These are phyloP conservation scores for Leccinum disarticulatum DNA, from an alignment of 768 basidiomycete species.

Conservation along the genomic window DNA sequence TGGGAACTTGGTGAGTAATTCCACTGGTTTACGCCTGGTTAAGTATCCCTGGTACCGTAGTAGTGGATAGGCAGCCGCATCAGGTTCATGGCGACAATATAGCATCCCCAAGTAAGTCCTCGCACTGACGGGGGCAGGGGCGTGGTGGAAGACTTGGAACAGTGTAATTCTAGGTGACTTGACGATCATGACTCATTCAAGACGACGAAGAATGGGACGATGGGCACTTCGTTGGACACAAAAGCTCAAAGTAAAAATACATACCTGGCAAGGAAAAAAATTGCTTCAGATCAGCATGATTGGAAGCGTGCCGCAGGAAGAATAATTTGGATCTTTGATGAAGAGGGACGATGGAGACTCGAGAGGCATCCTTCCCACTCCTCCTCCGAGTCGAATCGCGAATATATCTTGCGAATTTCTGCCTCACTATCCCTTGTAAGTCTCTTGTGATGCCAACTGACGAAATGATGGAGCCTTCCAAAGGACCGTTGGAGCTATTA, in stretches of 20 bases:
- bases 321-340: slow-evolving; percentile 63
- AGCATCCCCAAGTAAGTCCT: too few species aligned
- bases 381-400: slow-evolving; percentile 10
- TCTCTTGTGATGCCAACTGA: slow-evolving; percentile 54
- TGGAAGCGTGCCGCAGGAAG: slow-evolving; percentile 38
- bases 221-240: slow-evolving; percentile 56
- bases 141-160: slow-evolving; percentile 29
- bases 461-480: slow-evolving; percentile 50
- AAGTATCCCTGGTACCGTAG: too few species aligned
- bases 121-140: too few species aligned
- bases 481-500: slow-evolving; percentile 29
- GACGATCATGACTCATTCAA: slow-evolving; percentile 52
- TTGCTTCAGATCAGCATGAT: slow-evolving; percentile 16
- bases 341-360: slow-evolving; percentile 54
- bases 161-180: slow-evolving; percentile 42
- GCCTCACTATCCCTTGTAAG: slow-evolving; percentile 48
- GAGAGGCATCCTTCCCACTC: slow-evolving; percentile 14
- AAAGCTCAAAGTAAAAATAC: slow-evolving; percentile 46
- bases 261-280: slow-evolving; percentile 40
- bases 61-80: too few species aligned
- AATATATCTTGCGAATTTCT: slow-evolving; percentile 40
- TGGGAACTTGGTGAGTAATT: too few species aligned
- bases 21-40: too few species aligned
- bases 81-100: too few species aligned
- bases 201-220: slow-evolving; percentile 56